Evolutionary conservation across 2,329 filamentous ascomycete species (phyloP), one percentile per base, ranked within the genome.

Genomic region (Endocalyx cinctus): DNA sequence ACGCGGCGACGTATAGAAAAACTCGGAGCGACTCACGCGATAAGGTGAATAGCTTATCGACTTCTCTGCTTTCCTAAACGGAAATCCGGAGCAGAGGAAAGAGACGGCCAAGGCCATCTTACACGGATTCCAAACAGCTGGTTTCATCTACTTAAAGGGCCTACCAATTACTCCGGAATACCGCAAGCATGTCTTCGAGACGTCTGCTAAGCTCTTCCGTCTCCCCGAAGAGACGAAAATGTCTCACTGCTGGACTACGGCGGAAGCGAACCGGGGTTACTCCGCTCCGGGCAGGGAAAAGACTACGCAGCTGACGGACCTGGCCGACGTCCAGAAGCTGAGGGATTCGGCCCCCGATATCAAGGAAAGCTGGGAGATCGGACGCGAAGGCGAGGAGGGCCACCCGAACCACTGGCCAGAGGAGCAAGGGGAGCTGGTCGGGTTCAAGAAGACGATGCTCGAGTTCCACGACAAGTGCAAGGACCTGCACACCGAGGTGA

Each of bases 131-230:
- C 84, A 88, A 50, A 82, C 75, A 2, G 84, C 88, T 3, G 89
- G 89, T 37, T 95, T 96, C 67, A 76, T 96, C 53, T 95, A 95
- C 62, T 76, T 94, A 25, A 81, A 81, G 48, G 85, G 90, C 59
- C 81, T 90, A 46, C 76, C 83, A 25, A 82, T 95, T 39, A 62
- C 79, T 0, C 51, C 73, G 4, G 63, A 72, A 7, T 70, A 72
- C 8, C 64, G 87, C 10, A 58, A 72, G 38, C 60, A 71, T 37
- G 72, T 82, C 39, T 94, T 92, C 56, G 56, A 66, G 41, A 69
- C 72, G 36, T 88, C 84, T 5, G 78, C 80, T 31, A 63, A 67
- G 41, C 89, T 90, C 68, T 92, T 92, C 60, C 59, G 62, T 11
- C 76, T 83, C 34, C 66, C 79, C 3, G 55, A 67, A 29, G 65